Conservation (phyloP, 306 rosid genomes). For the Prosopis cineraria region DNA sequence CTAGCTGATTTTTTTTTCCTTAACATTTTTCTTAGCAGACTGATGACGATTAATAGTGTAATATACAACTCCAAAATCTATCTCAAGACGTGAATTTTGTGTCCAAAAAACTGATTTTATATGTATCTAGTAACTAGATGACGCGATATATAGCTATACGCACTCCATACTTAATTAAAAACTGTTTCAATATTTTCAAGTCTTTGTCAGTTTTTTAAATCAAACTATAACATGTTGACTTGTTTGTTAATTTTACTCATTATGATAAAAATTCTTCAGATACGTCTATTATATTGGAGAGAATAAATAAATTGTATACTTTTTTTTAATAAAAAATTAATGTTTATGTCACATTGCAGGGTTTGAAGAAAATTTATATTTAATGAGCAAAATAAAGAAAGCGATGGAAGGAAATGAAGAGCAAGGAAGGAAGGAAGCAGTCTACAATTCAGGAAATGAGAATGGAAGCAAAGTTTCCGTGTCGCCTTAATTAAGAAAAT, state of each 20-base stretch:
- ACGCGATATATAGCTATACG: not conserved
- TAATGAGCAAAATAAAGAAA: not conserved
- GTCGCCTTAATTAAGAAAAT: not conserved
- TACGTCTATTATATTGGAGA: not conserved
- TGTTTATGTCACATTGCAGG: not conserved
- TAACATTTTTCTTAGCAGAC: not conserved
- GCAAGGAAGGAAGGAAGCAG: not conserved
- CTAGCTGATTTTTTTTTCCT: not conserved
- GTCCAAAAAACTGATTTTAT: not conserved
- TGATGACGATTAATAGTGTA: not conserved
- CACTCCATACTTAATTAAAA: not conserved
- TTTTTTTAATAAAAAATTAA: not conserved
- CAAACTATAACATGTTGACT: not conserved
- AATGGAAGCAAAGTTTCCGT: conserved; percentile 7
- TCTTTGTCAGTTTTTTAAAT: not conserved
- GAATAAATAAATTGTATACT: not conserved
- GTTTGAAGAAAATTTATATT: not conserved
- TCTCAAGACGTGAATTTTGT: not conserved
- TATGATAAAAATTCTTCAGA: not conserved
- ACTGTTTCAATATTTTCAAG: not conserved
- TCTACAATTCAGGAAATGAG: not conserved
- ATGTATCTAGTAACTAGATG: not conserved
- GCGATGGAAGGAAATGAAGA: not conserved
- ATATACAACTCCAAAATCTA: not conserved
- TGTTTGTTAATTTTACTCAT: not conserved